Percentiles rank a stretch among this genome's conserved stretches.
phyloP scores from a whole-genome alignment of 345 rosid species.

The Eucalyptus virginea region DNA sequence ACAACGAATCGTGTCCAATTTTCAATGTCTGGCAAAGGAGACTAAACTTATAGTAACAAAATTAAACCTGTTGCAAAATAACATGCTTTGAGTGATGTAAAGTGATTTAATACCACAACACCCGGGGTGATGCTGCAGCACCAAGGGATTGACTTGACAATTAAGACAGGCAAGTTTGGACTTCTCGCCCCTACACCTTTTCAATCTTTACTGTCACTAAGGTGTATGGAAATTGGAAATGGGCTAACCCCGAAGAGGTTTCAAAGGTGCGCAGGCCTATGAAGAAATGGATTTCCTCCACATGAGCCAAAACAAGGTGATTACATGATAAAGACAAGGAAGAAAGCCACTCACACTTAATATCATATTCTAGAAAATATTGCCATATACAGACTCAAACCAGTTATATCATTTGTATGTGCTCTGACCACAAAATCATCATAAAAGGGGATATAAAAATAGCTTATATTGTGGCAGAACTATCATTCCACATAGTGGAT shows the following conservation, averaged over 20 bases:
- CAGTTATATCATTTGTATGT: background rate
- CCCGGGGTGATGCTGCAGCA: background rate
- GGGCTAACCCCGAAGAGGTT: background rate
- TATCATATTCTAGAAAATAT: background rate
- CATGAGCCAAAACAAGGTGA: background rate
- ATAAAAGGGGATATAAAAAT: background rate
- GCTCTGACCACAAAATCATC: background rate
- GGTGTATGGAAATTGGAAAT: background rate
- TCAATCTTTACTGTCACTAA: background rate
- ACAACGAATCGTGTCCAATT: background rate
- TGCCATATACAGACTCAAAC: background rate
- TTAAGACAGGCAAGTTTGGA: background rate
- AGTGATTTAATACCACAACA: background rate
- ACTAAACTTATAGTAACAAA: background rate
- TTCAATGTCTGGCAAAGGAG: background rate
- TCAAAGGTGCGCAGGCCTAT: background rate
- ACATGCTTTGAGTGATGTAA: background rate
- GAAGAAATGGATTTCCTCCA: background rate
- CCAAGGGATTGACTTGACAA: background rate
- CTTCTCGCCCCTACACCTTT: background rate
- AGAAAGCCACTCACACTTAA: background rate
- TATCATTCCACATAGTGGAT: background rate
- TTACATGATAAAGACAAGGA: background rate
- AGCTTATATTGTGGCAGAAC: background rate
- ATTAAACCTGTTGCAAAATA: background rate